These are phyloP conservation scores for Penicillium sp. DNA, from an alignment of 2,329 filamentous ascomycete genomes.

Conservation along the genomic window DNA sequence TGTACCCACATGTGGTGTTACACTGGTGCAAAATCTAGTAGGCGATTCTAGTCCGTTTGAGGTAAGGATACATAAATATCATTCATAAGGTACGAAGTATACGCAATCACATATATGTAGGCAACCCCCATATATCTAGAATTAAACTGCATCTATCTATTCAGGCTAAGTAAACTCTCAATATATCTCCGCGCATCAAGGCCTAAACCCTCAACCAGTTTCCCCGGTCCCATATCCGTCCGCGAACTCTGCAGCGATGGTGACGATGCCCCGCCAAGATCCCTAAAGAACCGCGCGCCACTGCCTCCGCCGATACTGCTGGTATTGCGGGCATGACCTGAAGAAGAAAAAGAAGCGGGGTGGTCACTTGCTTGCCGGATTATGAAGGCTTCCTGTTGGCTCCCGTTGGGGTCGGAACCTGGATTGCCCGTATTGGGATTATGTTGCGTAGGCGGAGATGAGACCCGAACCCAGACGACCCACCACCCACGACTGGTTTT, in stretches of 20 bases:
- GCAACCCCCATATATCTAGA: background rate
- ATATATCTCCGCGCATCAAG: slow-evolving; percentile 54
- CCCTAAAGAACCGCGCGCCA: slow-evolving; percentile 44
- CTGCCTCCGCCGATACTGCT: slow-evolving; percentile 27
- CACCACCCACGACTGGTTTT: slow-evolving; percentile 71
- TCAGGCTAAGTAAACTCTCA: slow-evolving; percentile 51
- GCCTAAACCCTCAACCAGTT: slow-evolving; percentile 50
- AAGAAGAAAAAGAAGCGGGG: slow-evolving; percentile 30
- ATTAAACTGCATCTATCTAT: slow-evolving; percentile 34
- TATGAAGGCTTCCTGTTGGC: slow-evolving; percentile 51
- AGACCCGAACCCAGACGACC: slow-evolving; percentile 67
- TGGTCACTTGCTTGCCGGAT: slow-evolving; percentile 52
- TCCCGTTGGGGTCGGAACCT: slow-evolving; percentile 12
- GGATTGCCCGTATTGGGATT: slow-evolving; percentile 4
- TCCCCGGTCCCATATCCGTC: slow-evolving; percentile 41
- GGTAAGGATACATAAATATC: background rate
- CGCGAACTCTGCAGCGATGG: slow-evolving; percentile 25
- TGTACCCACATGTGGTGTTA: background rate
- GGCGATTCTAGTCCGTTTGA: background rate
- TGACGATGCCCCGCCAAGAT: slow-evolving; percentile 43
- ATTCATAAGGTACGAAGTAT: too few species aligned
- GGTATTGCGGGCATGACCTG: slow-evolving; percentile 35
- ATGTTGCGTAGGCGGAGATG: slow-evolving; percentile 2
- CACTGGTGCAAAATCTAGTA: background rate
- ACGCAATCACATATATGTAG: background rate